Percentiles rank a stretch among this genome's conserved stretches.
phyloP scores from a whole-genome alignment of 305 asterid species.

The Solanum hybrid region DNA sequence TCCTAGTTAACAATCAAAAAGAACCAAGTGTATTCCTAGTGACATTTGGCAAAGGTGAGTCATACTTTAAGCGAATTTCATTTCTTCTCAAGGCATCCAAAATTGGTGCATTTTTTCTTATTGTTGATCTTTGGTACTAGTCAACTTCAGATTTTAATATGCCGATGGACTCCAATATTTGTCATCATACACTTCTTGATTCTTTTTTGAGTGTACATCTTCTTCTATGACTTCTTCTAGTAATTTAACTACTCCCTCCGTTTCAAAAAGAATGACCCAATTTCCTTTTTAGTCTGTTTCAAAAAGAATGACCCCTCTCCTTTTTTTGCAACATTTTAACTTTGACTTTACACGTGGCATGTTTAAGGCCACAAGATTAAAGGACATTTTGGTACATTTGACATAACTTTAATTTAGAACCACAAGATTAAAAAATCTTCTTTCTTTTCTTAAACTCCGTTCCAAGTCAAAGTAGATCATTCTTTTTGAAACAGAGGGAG shows the following conservation, averaged over 20 bases:
- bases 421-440: too few species aligned
- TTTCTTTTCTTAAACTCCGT: too few species aligned
- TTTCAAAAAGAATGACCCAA: too few species aligned
- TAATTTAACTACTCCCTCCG: neutral
- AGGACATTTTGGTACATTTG: too few species aligned
- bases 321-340: too few species aligned
- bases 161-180: neutral
- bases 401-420: too few species aligned
- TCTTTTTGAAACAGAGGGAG: too few species aligned
- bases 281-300: too few species aligned
- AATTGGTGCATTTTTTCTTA: neutral
- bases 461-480: too few species aligned
- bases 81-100: neutral
- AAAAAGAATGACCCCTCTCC: too few species aligned
- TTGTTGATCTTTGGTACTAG: neutral
- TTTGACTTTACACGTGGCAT: too few species aligned
- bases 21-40: neutral
- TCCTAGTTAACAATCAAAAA: neutral
- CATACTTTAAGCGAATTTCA: neutral
- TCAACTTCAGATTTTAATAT: neutral
- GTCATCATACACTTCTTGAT: neutral
- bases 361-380: too few species aligned
- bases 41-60: neutral
- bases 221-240: neutral
- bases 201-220: neutral